Evolutionary conservation across 345 rosid genomes (phyloP).

Genomic region (Combretum micranthum): DNA sequence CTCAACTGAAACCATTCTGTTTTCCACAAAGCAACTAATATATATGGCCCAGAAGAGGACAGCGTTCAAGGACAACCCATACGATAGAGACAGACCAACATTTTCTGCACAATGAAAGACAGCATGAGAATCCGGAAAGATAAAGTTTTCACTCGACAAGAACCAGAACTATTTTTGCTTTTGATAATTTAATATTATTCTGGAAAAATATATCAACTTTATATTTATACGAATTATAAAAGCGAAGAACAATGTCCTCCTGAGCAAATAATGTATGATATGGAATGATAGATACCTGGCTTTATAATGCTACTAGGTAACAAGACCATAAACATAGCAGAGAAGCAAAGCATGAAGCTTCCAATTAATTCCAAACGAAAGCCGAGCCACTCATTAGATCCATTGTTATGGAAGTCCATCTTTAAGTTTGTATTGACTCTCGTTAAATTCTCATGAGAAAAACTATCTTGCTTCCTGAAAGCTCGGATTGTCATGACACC

Average conservation of each 20-base stretch:
- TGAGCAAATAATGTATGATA: no score
- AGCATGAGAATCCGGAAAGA: no score
- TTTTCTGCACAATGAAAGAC: slow-evolving; percentile 39
- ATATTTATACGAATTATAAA: no score
- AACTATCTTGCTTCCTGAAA: slow-evolving; percentile 48
- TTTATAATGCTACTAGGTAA: slow-evolving; percentile 69
- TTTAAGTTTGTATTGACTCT: slow-evolving; percentile 69
- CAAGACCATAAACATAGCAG: slow-evolving; percentile 69
- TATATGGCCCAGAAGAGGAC: slow-evolving; percentile 76
- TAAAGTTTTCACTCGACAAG: slow-evolving; percentile 5
- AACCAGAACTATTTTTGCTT: background rate
- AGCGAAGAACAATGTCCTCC: no score
- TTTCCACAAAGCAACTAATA: slow-evolving; percentile 84
- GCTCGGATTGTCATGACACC: slow-evolving; percentile 86
- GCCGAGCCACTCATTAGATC: slow-evolving; percentile 93
- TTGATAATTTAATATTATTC: no score
- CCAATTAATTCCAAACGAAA: slow-evolving; percentile 75
- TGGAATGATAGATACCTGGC: slow-evolving; percentile 59
- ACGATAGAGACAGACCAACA: slow-evolving; percentile 85
- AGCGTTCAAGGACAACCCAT: slow-evolving; percentile 78
- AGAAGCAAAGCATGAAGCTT: slow-evolving; percentile 65
- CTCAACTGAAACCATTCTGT: slow-evolving; percentile 89
- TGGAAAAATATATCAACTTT: no score
- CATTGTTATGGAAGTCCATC: slow-evolving; percentile 87
- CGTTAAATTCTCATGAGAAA: slow-evolving; percentile 58